Conservation (phyloP, 805 yeast genomes). For the Lipomyces yamanashiensis region DNA sequence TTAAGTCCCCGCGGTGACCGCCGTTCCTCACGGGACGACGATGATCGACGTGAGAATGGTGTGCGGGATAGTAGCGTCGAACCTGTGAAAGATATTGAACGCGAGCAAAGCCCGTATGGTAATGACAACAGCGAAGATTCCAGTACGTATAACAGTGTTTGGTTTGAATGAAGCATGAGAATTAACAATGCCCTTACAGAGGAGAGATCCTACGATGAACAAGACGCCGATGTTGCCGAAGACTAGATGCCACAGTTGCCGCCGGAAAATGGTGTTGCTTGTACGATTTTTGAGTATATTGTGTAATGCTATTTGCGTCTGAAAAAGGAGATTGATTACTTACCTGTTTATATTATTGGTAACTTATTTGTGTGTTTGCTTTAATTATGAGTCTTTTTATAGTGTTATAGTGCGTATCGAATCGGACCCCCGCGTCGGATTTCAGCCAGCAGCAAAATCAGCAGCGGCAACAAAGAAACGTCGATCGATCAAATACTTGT, state of each 20-base stretch:
- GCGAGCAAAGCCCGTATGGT: slow-evolving; percentile 15
- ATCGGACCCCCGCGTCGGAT: neutral
- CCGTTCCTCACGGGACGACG: slow-evolving; percentile 17
- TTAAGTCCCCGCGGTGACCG: slow-evolving; percentile 12
- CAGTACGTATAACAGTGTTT: slow-evolving; percentile 6
- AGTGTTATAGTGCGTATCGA: neutral
- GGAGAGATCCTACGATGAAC: slow-evolving; percentile 33
- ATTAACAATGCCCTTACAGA: slow-evolving; percentile 7
- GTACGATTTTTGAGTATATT: neutral
- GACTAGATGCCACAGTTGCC: slow-evolving; percentile 8
- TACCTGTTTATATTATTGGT: no score
- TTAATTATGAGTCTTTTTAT: no score
- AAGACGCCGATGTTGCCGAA: slow-evolving; percentile 31
- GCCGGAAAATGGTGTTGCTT: neutral
- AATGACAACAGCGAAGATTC: slow-evolving; percentile 22
- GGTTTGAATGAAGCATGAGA: neutral
- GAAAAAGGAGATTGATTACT: no score
- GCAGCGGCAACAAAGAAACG: neutral
- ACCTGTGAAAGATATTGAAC: slow-evolving; percentile 8
- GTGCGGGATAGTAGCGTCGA: neutral
- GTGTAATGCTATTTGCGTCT: no score
- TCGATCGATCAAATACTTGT: neutral
- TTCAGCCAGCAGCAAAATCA: neutral
- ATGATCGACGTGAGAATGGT: slow-evolving; percentile 14
- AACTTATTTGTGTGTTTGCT: no score